phyloP scores from a whole-genome alignment of 495 filamentous ascomycete species.

The Clohesyomyces aquaticus region DNA sequence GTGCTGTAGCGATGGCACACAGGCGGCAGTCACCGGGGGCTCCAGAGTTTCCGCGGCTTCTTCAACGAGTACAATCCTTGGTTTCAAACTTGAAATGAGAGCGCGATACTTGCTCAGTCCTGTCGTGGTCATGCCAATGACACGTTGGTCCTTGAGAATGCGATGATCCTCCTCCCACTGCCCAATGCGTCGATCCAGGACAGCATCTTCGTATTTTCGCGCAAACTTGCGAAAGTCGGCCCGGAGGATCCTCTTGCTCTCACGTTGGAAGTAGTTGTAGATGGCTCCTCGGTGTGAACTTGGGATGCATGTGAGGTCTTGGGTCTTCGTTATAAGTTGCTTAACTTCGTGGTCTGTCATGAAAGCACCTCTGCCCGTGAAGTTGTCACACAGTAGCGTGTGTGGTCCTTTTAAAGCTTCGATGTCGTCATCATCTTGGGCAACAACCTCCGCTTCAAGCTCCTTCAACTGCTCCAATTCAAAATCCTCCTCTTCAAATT shows the following conservation, averaged over 20 bases:
- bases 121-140: constrained; percentile 78
- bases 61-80: constrained; percentile 70
- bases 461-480: constrained; percentile 69
- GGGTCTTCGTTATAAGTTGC: constrained; percentile 41
- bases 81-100: constrained; percentile 69
- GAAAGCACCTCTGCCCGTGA: constrained; percentile 47
- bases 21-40: constrained; percentile 65
- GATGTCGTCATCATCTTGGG: constrained; percentile 57
- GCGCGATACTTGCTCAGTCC: constrained; percentile 87
- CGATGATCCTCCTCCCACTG: constrained; percentile 60
- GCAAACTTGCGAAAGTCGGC: constrained; percentile 51
- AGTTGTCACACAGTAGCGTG: constrained; percentile 54
- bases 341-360: constrained; percentile 43
- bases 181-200: constrained; percentile 54
- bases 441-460: constrained; percentile 61
- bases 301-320: constrained; percentile 64
- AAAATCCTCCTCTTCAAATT: constrained; percentile 65
- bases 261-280: constrained; percentile 60
- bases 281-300: constrained; percentile 57
- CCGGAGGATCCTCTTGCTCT: constrained; percentile 52
- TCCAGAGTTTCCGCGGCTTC: constrained; percentile 78
- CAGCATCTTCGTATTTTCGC: constrained; percentile 50
- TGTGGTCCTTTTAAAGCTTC: constrained; percentile 58
- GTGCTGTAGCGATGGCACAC: constrained; percentile 70
- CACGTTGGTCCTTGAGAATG: constrained; percentile 56